A percentile compares a stretch with the other conserved stretches of the same genome.
These are phyloP conservation scores for Sarocladiaceae sp. DNA, from an alignment of 2,329 filamentous ascomycete genomes.

Conservation along the genomic window DNA sequence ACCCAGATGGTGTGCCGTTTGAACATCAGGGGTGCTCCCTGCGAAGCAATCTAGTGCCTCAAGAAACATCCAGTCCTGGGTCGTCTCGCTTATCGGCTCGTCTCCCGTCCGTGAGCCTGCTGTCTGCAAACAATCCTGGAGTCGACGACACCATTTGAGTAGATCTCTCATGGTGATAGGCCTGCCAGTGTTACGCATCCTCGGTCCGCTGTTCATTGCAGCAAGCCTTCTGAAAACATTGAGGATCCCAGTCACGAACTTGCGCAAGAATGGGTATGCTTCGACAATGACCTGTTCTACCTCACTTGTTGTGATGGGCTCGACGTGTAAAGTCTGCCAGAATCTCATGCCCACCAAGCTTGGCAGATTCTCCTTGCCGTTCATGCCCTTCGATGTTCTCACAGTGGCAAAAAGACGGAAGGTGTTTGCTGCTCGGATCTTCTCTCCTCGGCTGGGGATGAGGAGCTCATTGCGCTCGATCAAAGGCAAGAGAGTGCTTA, in stretches of 20 bases:
- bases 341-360: constrained; percentile 78
- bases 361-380: constrained; percentile 63
- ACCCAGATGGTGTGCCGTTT: constrained; percentile 56
- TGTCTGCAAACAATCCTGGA: constrained; percentile 60
- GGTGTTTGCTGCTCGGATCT: constrained; percentile 73
- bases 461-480: constrained; percentile 90
- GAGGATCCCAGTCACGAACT: constrained; percentile 56
- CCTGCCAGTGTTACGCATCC: constrained; percentile 39
- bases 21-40: constrained; percentile 67
- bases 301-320: constrained; percentile 63
- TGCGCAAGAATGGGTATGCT: constrained; percentile 65
- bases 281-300: constrained; percentile 68
- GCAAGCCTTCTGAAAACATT: constrained; percentile 52
- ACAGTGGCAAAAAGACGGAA: constrained; percentile 94
- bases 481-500: constrained; percentile 86
- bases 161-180: constrained; percentile 72
- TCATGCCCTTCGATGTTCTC: constrained; percentile 67
- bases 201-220: constrained; percentile 13
- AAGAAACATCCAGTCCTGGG: constrained; percentile 81
- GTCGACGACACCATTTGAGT: constrained; percentile 83
- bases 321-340: constrained; percentile 75
- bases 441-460: constrained; percentile 85
- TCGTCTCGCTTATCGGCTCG: constrained; percentile 68
- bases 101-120: constrained; percentile 60
- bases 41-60: constrained; percentile 93